A percentile compares a stretch with the other conserved stretches of the same genome.
Conservation (phyloP, 2,329 filamentous ascomycete species). For the Mycosphaerelloides madeirae region DNA sequence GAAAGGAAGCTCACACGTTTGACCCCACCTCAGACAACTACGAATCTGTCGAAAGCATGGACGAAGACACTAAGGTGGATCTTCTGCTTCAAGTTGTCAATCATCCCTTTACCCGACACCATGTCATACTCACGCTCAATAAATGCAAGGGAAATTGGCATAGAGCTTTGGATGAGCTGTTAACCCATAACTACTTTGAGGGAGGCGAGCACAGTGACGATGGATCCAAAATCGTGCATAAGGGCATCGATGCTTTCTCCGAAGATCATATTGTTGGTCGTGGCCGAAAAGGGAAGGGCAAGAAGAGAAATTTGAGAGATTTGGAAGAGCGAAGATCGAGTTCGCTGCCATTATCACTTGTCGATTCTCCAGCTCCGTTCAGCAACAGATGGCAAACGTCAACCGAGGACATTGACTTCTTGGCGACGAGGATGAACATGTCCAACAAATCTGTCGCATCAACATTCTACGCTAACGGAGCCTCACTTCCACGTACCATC, state of each 20-base stretch:
- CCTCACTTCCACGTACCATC: slow-evolving; percentile 54
- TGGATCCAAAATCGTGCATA: slow-evolving; percentile 46
- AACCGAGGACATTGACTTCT: slow-evolving; percentile 56
- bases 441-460: slow-evolving; percentile 49
- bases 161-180: slow-evolving; percentile 69
- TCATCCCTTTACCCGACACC: slow-evolving; percentile 56
- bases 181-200: slow-evolving; percentile 74
- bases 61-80: slow-evolving; percentile 57
- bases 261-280: slow-evolving; percentile 47
- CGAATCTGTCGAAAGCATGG: slow-evolving; percentile 40
- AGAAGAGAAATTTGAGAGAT: slow-evolving; percentile 33
- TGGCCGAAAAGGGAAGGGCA: slow-evolving; percentile 45
- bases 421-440: slow-evolving; percentile 49
- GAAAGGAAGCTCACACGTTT: slow-evolving; percentile 20
- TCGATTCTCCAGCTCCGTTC: slow-evolving; percentile 15
- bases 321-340: slow-evolving; percentile 23
- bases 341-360: slow-evolving; percentile 26
- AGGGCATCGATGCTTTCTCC: slow-evolving; percentile 79
- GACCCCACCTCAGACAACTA: slow-evolving; percentile 15
- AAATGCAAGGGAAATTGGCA: slow-evolving; percentile 64
- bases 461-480: slow-evolving; percentile 55
- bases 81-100: slow-evolving; percentile 69
- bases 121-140: slow-evolving; percentile 62
- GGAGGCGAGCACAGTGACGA: slow-evolving; percentile 53
- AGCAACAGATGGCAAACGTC: slow-evolving; percentile 57